Conservation (phyloP, 176 grass and related monocot genomes). For the Poa pratensis region DNA sequence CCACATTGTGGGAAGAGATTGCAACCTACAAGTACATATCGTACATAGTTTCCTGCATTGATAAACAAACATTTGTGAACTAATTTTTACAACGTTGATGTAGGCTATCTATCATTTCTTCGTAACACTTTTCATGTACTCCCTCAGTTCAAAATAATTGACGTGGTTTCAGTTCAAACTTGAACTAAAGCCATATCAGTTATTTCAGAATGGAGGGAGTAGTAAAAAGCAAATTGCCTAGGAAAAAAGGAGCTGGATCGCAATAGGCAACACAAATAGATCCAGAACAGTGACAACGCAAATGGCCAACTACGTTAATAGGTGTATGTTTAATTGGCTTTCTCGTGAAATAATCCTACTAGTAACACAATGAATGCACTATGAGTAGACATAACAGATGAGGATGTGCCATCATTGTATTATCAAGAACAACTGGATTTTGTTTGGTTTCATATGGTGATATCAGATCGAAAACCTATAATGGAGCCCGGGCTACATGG, state of each 20-base stretch:
- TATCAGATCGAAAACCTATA: no score
- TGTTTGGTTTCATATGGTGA: neutral
- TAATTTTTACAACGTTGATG: neutral
- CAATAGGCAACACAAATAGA: neutral
- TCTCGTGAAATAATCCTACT: constrained; percentile 1
- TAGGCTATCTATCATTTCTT: neutral
- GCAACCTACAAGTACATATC: neutral
- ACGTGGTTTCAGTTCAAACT: no score
- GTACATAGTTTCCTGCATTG: neutral
- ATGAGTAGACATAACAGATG: constrained; percentile 10
- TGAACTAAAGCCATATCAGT: no score
- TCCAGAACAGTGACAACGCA: neutral
- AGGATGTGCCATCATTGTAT: neutral
- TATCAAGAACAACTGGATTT: neutral
- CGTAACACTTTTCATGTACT: neutral
- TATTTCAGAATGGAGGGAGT: no score
- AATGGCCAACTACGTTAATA: neutral
- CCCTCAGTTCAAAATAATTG: no score
- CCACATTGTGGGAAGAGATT: neutral
- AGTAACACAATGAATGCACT: constrained; percentile 12
- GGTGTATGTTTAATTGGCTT: constrained; percentile 3
- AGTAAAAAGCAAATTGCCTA: neutral
- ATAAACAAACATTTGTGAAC: neutral
- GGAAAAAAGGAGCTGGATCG: neutral
- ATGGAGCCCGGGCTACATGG: no score